Percentiles rank a stretch among this genome's conserved stretches.
Conservation (phyloP, 2,329 filamentous ascomycete species). For the Colletotrichum liaoningense region DNA sequence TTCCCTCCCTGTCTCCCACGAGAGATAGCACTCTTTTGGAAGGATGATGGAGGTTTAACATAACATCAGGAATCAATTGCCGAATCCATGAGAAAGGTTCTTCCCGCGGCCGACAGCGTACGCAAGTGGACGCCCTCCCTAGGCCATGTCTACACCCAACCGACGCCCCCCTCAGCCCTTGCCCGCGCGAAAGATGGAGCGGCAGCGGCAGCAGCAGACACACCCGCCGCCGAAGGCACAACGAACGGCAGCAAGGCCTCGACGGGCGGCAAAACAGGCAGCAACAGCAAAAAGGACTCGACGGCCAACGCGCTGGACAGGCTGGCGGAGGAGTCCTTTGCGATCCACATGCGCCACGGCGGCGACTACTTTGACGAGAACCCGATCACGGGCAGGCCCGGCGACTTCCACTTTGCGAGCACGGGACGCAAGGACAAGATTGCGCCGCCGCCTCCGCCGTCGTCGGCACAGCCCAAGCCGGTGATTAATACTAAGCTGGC, state of each 20-base stretch:
- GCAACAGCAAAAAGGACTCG: constrained; percentile 50
- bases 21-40: neutral
- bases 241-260: constrained; percentile 18
- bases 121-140: constrained; percentile 66
- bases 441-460: constrained; percentile 30
- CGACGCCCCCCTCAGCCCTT: constrained; percentile 40
- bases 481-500: constrained; percentile 55
- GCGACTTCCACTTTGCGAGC: constrained; percentile 73
- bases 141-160: constrained; percentile 63
- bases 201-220: constrained; percentile 42
- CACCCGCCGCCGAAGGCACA: constrained; percentile 57
- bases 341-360: constrained; percentile 68
- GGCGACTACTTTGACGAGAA: constrained; percentile 77
- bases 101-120: constrained; percentile 61
- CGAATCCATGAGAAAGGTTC: constrained; percentile 61
- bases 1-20: neutral
- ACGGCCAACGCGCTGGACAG: constrained; percentile 54
- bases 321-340: constrained; percentile 68
- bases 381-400: constrained; percentile 73
- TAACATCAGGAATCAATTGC: constrained; percentile 32
- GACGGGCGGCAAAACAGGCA: constrained; percentile 39
- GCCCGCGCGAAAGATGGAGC: constrained; percentile 48
- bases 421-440: constrained; percentile 65
- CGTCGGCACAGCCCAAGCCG: constrained; percentile 37
- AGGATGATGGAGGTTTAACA: neutral